Conservation (phyloP, 345 rosid species). For the Eutrema heterophyllum region DNA sequence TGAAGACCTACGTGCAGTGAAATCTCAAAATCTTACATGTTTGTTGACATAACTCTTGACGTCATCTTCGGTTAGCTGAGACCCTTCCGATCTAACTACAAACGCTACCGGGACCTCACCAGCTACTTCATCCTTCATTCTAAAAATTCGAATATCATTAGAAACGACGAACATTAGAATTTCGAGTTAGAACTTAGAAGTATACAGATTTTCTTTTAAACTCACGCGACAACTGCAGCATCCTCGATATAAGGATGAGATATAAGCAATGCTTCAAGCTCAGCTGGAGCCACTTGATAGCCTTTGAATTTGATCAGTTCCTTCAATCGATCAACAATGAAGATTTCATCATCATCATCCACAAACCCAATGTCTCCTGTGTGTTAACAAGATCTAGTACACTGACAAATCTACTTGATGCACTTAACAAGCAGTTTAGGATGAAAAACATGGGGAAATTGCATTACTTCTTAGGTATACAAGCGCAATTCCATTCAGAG, state of each 20-base stretch:
- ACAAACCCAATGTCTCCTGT: conserved; percentile 69
- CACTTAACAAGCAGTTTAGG: too few species aligned
- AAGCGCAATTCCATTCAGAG: too few species aligned
- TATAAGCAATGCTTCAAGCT: conserved; percentile 61
- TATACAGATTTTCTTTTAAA: not conserved
- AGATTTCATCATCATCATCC: conserved; percentile 56
- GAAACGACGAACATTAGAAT: not conserved
- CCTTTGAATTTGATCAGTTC: conserved; percentile 74
- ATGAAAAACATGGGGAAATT: too few species aligned
- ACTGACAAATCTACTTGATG: too few species aligned
- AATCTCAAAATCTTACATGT: conserved; percentile 40
- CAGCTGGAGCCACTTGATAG: conserved; percentile 78
- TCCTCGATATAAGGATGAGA: conserved; percentile 49
- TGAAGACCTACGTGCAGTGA: not conserved
- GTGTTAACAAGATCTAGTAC: too few species aligned
- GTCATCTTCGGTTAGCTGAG: conserved; percentile 65
- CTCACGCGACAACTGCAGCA: conserved; percentile 71
- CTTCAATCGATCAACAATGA: conserved; percentile 67
- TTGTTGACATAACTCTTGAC: conserved; percentile 62
- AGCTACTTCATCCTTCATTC: conserved; percentile 82
- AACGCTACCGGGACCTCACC: conserved; percentile 85
- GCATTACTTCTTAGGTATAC: too few species aligned
- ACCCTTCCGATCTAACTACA: conserved; percentile 57
- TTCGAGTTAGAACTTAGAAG: not conserved
- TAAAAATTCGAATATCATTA: conserved; percentile 21